Conservation (phyloP, 2,329 filamentous ascomycete genomes). For the Alternaria sp. region DNA sequence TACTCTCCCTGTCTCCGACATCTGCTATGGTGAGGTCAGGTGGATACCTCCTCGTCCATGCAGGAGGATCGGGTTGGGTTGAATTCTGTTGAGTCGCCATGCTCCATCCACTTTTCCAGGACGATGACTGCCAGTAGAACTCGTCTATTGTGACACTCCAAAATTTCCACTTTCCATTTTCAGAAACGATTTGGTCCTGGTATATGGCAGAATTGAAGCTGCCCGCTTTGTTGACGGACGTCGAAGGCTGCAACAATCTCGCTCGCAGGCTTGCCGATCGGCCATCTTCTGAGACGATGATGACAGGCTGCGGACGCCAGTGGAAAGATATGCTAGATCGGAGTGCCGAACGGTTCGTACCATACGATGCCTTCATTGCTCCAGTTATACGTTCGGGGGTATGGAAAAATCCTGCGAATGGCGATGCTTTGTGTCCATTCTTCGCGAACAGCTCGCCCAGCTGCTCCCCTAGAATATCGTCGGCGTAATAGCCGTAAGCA, state of each 20-base stretch:
- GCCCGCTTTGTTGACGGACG: slow-evolving; percentile 26
- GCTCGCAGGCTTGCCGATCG: slow-evolving; percentile 26
- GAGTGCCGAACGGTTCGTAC: slow-evolving; percentile 28
- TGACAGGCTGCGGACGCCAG: slow-evolving; percentile 37
- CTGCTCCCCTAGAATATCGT: slow-evolving; percentile 28
- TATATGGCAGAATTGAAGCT: slow-evolving; percentile 38
- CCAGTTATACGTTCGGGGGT: slow-evolving; percentile 30
- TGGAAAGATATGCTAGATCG: slow-evolving; percentile 35
- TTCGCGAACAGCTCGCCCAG: slow-evolving; percentile 35
- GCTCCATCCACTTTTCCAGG: slow-evolving; percentile 35
- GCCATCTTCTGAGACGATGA: slow-evolving; percentile 38
- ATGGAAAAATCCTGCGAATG: slow-evolving; percentile 35
- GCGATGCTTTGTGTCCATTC: slow-evolving; percentile 32
- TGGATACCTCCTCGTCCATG: slow-evolving; percentile 34
- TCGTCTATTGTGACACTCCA: slow-evolving; percentile 42
- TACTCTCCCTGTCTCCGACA: slow-evolving; percentile 31
- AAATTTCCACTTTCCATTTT: slow-evolving; percentile 34
- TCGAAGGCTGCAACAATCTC: slow-evolving; percentile 34
- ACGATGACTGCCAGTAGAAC: slow-evolving; percentile 37
- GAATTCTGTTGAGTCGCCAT: slow-evolving; percentile 27
- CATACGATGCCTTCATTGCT: slow-evolving; percentile 32
- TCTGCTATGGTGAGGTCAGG: slow-evolving; percentile 32
- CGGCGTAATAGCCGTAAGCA: slow-evolving; percentile 33
- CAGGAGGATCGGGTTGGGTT: slow-evolving; percentile 16
- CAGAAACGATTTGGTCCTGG: slow-evolving; percentile 38